Evolutionary conservation across 495 filamentous ascomycete genomes (phyloP).

Genomic region (Ramalina peruviana): DNA sequence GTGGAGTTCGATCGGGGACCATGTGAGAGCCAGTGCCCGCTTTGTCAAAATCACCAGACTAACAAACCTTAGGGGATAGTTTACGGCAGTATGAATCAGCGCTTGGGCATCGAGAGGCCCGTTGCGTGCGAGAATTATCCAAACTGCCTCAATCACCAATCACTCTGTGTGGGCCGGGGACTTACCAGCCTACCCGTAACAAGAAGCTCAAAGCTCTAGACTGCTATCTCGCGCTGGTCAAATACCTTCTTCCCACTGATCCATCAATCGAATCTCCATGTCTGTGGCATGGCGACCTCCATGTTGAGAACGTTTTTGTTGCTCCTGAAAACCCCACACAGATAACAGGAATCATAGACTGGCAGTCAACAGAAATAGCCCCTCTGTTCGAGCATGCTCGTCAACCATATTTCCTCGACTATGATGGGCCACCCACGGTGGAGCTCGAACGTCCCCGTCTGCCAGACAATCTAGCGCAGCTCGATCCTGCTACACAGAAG

Average conservation of each 20-base stretch:
- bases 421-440: conserved; percentile 21
- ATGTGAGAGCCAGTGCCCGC: conserved; percentile 13
- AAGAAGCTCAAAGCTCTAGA: conserved; percentile 20
- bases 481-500: conserved; percentile 1
- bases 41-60: too few relatives aligned
- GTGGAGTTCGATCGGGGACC: conserved; percentile 20
- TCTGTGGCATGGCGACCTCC: conserved; percentile 27
- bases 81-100: conserved; percentile 17
- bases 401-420: conserved; percentile 19
- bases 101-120: conserved; percentile 19
- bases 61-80: conserved; percentile 10
- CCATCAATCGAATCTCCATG: conserved; percentile 15
- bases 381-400: conserved; percentile 21
- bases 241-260: conserved; percentile 18
- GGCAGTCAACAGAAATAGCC: conserved; percentile 20
- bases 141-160: conserved; percentile 16
- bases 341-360: conserved; percentile 23
- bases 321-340: conserved; percentile 18
- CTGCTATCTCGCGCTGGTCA: conserved; percentile 18
- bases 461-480: conserved; percentile 13
- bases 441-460: conserved; percentile 18
- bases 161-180: conserved; percentile 21
- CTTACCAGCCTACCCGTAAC: conserved; percentile 16
- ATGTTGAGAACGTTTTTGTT: conserved; percentile 27
- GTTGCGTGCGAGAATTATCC: conserved; percentile 15